Evolutionary conservation across 2,329 filamentous ascomycete species (phyloP).

Genomic region (Arachnopeziza araneosa): DNA sequence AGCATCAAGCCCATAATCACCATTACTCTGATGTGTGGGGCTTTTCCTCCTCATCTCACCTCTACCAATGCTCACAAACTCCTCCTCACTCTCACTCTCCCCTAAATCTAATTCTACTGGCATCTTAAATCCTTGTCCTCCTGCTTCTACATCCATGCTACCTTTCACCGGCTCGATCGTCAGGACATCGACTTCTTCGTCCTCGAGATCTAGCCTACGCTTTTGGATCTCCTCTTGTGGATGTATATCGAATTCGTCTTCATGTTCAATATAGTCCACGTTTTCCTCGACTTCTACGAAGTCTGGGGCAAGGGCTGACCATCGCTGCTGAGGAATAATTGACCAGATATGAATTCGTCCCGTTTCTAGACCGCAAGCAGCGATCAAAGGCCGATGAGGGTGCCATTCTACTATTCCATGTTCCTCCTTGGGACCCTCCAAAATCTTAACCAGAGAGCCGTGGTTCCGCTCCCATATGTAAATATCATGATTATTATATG

Average conservation of each 20-base stretch:
- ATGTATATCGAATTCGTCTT: constrained; percentile 98
- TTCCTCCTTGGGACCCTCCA: constrained; percentile 95
- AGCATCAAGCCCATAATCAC: constrained; percentile 59
- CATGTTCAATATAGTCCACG: constrained; percentile 88
- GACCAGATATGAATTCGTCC: constrained; percentile 96
- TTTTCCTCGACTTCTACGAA: constrained; percentile 98
- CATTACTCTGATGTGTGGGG: constrained; percentile 56
- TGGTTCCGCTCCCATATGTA: constrained; percentile 97
- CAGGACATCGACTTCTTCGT: constrained; percentile 88
- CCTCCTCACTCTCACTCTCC: constrained; percentile 93
- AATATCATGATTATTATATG: constrained; percentile 97
- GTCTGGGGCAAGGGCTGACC: constrained; percentile 94
- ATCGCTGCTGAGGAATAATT: constrained; percentile 89
- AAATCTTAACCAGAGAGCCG: constrained; percentile 90
- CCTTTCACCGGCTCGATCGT: constrained; percentile 64
- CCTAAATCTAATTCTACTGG: constrained; percentile 89
- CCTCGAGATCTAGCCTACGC: constrained; percentile 81
- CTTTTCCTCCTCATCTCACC: constrained; percentile 87
- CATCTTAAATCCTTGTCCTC: constrained; percentile 65
- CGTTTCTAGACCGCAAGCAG: constrained; percentile 86
- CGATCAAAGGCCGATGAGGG: constrained; percentile 77
- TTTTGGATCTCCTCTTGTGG: constrained; percentile 92
- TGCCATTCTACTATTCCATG: constrained; percentile 98
- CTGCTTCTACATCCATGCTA: constrained; percentile 48
- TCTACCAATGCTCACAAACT: constrained; percentile 61